Evolutionary conservation across 106 monocot species (phyloP).

Genomic region (Amphibolis antarctica): DNA sequence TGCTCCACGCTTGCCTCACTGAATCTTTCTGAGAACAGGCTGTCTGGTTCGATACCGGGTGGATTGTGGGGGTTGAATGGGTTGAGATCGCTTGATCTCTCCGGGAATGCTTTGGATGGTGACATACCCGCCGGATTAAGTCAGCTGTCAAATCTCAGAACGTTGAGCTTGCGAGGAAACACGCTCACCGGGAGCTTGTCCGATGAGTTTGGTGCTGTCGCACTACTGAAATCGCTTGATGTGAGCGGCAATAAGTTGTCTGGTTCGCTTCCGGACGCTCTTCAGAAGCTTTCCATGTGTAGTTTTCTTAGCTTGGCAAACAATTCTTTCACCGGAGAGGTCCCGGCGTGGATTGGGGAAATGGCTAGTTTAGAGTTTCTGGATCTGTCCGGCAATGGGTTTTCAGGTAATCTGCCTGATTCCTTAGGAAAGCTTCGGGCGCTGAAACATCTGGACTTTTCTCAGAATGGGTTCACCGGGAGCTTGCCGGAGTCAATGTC

Average conservation of each 20-base stretch:
- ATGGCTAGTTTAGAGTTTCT: slow-evolving; percentile 29
- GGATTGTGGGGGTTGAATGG: slow-evolving; percentile 43
- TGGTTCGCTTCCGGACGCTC: slow-evolving; percentile 43
- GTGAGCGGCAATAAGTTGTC: slow-evolving; percentile 39
- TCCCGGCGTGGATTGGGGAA: slow-evolving; percentile 45
- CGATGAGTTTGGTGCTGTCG: slow-evolving; percentile 31
- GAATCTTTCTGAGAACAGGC: slow-evolving; percentile 54
- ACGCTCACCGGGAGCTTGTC: slow-evolving; percentile 41
- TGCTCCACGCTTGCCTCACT: slow-evolving; percentile 42
- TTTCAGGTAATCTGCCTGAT: slow-evolving; percentile 46
- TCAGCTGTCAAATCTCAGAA: slow-evolving; percentile 31
- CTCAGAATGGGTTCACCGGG: slow-evolving; percentile 46
- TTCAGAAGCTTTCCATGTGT: slow-evolving; percentile 40
- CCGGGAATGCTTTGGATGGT: slow-evolving; percentile 44
- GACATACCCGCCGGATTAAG: slow-evolving; percentile 38
- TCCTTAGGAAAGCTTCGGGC: slow-evolving; percentile 40
- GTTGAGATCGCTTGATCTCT: slow-evolving; percentile 61
- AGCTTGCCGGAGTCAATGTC: slow-evolving; percentile 61
- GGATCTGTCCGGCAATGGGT: slow-evolving; percentile 46
- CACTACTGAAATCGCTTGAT: slow-evolving; percentile 43
- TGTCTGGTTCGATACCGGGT: slow-evolving; percentile 46
- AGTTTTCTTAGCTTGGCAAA: slow-evolving; percentile 26
- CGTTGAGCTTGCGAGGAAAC: slow-evolving; percentile 41
- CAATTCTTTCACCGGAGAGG: slow-evolving; percentile 47
- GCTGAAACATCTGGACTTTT: slow-evolving; percentile 47